Evolutionary conservation across 2,329 filamentous ascomycete genomes (phyloP).

Genomic region (Ophiostoma tasmaniense): DNA sequence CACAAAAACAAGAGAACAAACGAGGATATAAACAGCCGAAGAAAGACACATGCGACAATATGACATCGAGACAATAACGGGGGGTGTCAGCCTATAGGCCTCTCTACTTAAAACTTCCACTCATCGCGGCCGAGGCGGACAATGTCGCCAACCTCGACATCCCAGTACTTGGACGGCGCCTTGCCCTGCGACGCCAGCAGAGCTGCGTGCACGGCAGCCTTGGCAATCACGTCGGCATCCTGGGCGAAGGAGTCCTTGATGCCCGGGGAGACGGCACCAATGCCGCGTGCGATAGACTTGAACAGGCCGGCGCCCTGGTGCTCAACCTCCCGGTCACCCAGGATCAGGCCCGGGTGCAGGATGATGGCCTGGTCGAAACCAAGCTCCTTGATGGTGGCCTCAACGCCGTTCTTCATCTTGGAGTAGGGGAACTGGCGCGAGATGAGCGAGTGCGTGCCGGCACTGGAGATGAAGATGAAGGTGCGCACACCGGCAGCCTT

Average conservation of each 20-base stretch:
- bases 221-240: constrained; percentile 63
- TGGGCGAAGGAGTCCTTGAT: constrained; percentile 62
- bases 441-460: constrained; percentile 37
- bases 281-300: constrained; percentile 44
- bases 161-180: constrained; percentile 53
- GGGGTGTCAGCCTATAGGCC: background rate
- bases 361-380: constrained; percentile 74
- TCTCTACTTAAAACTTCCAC: constrained; percentile 31
- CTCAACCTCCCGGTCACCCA: constrained; percentile 58
- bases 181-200: constrained; percentile 50
- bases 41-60: background rate
- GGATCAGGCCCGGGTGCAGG: constrained; percentile 62
- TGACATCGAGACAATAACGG: background rate
- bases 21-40: background rate
- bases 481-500: constrained; percentile 62
- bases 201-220: constrained; percentile 55
- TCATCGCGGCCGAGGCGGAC: constrained; percentile 56
- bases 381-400: constrained; percentile 63
- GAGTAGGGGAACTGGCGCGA: constrained; percentile 41
- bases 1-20: background rate
- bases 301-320: constrained; percentile 51
- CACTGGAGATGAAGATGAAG: constrained; percentile 67
- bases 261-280: constrained; percentile 46
- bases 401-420: constrained; percentile 80
- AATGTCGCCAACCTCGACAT: constrained; percentile 53